phyloP scores from a whole-genome alignment of 805 yeast genomes.

The Candida xiaguanensis region DNA sequence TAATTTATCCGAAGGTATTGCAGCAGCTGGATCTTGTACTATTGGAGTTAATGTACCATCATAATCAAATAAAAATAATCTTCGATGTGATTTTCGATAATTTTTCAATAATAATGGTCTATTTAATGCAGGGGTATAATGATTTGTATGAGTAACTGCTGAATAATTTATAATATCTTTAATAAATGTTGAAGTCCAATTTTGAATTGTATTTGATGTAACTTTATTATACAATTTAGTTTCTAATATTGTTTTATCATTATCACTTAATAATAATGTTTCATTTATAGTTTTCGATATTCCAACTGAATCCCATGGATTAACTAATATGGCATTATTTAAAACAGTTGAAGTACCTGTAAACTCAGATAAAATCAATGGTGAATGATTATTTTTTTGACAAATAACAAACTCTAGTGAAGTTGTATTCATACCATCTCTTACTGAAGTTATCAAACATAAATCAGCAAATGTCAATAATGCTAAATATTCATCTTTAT shows the following conservation, averaged over 20 bases:
- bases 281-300: constrained; percentile 81
- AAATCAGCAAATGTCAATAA: constrained; percentile 85
- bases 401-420: constrained; percentile 89
- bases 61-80: constrained; percentile 88
- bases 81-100: constrained; percentile 58
- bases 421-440: constrained; percentile 97
- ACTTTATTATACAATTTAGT: constrained; percentile 59
- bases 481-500: constrained; percentile 85
- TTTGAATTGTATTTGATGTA: constrained; percentile 66
- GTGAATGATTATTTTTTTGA: constrained; percentile 68
- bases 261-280: constrained; percentile 53
- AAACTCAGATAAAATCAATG: constrained; percentile 87
- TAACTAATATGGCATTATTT: constrained; percentile 73
- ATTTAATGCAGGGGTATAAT: constrained; percentile 70
- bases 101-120: constrained; percentile 57
- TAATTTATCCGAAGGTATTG: constrained; percentile 82
- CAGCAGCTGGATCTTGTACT: constrained; percentile 96
- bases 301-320: constrained; percentile 97
- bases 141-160: constrained; percentile 39
- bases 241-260: constrained; percentile 45
- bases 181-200: constrained; percentile 71
- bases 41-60: constrained; percentile 98
- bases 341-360: constrained; percentile 80
- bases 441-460: constrained; percentile 81
- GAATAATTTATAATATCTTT: constrained; percentile 43